Evolutionary conservation across 176 grass and related monocot species (phyloP), one percentile per base, ranked within the genome.

Genomic region (Rhipidocladum racemiflorum): DNA sequence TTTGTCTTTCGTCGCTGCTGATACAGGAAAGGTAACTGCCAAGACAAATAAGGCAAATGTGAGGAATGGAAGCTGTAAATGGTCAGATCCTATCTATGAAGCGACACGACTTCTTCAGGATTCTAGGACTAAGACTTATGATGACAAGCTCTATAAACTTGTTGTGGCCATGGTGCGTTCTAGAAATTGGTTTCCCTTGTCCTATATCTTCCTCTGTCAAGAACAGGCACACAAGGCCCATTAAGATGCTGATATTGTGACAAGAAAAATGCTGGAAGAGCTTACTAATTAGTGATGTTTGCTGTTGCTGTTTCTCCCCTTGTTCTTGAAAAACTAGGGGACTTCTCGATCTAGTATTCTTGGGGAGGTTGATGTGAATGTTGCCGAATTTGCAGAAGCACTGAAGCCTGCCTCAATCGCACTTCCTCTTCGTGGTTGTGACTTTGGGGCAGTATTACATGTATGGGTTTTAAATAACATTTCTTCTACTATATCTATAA

Each of bases 11-110:
- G 93, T 99, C 43, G 90, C 96, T 62, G 72, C 87, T 68, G 96
- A 99, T 74, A 87, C 89, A 17, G 91, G 93, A 60, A 95, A 99
- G 81, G 81, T 88, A 50, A 93, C 76, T 61, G 91, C 96, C 64
- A 99, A 99, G 83, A 99, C 96, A 90, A 95, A 95, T 80, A 99
- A 99, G 88, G 87, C 91, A 68, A 99, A 91, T 85, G 92, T 95
- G 55, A 91, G 92, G 68, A 99, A 95, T 77, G 92, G 91, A 67
- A 95, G 27, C 67, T 99, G 96, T 72, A 99, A 91, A 89, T 99
- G 96, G 96, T 72, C 96, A 32, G 96, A 99, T 85, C 96, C 96
- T 77, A 95, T 99, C 67, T 99, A 99, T 80, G 96, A 99, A 90
- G 92, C 92, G 48, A 95, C 96, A 71, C 92, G 92, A 42, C 92